Conservation (phyloP, 768 basidiomycete species). For the Leccinum fibrillosum region DNA sequence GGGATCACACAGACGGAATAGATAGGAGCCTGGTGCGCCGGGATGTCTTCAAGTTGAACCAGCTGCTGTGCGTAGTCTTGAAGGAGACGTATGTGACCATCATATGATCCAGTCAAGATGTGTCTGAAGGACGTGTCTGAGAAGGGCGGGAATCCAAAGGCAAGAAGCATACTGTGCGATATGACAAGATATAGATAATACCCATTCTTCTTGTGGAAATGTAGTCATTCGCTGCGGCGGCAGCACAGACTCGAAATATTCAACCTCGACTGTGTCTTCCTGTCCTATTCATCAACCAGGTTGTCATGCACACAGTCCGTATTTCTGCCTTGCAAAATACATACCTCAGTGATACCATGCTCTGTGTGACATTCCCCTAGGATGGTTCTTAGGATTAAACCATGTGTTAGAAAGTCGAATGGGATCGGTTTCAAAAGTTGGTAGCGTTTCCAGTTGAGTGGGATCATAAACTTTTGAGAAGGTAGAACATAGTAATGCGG, state of each 20-base stretch:
- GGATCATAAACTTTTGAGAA: slow-evolving; percentile 90
- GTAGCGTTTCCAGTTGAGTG: slow-evolving; percentile 86
- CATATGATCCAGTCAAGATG: slow-evolving; percentile 79
- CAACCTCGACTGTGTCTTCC: slow-evolving; percentile 90
- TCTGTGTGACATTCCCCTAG: slow-evolving; percentile 74
- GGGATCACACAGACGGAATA: slow-evolving; percentile 62
- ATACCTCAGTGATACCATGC: slow-evolving; percentile 68
- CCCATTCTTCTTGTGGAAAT: slow-evolving; percentile 91
- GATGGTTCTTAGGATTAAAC: slow-evolving; percentile 71
- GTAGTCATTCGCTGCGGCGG: slow-evolving; percentile 80
- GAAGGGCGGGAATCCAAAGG: background rate
- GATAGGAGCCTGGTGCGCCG: slow-evolving; percentile 62
- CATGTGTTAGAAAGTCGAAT: slow-evolving; percentile 88
- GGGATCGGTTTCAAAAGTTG: slow-evolving; percentile 89
- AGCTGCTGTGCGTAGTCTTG: slow-evolving; percentile 65
- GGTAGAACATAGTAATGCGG: slow-evolving; percentile 19
- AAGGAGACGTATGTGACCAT: slow-evolving; percentile 71
- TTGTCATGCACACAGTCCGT: background rate
- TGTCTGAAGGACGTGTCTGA: slow-evolving; percentile 37
- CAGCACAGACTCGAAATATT: slow-evolving; percentile 87
- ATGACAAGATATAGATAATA: slow-evolving; percentile 44
- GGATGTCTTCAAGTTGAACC: slow-evolving; percentile 43
- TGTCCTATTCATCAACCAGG: slow-evolving; percentile 28
- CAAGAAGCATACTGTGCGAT: slow-evolving; percentile 14
- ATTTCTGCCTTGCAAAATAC: background rate